Evolutionary conservation across 2,329 filamentous ascomycete genomes (phyloP).

Genomic region (Ilyonectria robusta): DNA sequence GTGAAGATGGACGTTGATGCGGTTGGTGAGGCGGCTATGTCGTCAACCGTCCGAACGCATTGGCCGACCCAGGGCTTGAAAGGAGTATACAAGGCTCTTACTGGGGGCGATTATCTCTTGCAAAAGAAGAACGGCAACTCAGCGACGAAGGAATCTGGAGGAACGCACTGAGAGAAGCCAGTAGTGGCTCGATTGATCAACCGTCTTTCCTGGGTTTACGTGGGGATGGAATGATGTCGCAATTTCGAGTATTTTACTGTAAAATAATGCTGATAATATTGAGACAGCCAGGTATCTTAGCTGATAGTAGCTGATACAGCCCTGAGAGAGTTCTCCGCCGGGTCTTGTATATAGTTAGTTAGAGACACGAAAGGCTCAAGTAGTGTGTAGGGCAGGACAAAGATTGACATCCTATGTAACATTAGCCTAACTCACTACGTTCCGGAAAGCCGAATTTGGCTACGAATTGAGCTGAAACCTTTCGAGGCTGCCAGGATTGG

Average conservation of each 20-base stretch:
- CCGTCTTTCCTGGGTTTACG: background rate
- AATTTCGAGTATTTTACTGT: constrained; percentile 9
- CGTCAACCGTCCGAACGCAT: constrained; percentile 51
- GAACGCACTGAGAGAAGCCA: background rate
- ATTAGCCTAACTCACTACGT: too few species aligned
- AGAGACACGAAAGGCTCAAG: too few species aligned
- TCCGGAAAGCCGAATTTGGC: too few species aligned
- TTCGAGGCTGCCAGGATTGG: too few species aligned
- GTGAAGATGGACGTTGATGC: constrained; percentile 66
- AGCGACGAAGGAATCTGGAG: constrained; percentile 7
- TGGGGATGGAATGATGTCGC: background rate
- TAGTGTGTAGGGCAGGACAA: too few species aligned
- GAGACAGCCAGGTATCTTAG: too few species aligned
- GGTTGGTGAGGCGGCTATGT: constrained; percentile 49
- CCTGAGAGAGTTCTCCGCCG: too few species aligned
- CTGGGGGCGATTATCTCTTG: constrained; percentile 63
- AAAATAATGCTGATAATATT: constrained; percentile 6
- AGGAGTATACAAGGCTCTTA: constrained; percentile 61
- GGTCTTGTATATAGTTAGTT: too few species aligned
- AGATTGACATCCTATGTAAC: too few species aligned
- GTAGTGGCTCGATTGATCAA: background rate
- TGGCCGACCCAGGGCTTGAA: constrained; percentile 63
- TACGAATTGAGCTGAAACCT: too few species aligned
- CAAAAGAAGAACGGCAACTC: constrained; percentile 48
- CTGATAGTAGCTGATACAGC: too few species aligned